phyloP scores from a whole-genome alignment of 2,329 filamentous ascomycete species.

The Ramichloridium luteum region DNA sequence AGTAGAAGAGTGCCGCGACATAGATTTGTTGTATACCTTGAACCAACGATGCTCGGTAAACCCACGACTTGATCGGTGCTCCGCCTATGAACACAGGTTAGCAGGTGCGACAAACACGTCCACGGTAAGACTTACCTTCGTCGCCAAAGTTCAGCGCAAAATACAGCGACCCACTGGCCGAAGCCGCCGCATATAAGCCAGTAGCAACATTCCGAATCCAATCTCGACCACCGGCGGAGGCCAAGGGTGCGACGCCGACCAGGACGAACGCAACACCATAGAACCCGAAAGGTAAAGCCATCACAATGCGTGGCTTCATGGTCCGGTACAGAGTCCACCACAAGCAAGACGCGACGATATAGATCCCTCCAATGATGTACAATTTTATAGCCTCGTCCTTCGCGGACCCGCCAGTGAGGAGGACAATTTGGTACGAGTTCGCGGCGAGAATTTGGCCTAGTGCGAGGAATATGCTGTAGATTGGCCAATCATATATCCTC shows the following conservation, averaged over 20 bases:
- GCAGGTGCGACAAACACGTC: not conserved
- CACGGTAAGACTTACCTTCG: conserved; percentile 3
- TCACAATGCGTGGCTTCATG: conserved; percentile 42
- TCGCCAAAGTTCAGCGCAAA: conserved; percentile 50
- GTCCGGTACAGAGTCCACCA: conserved; percentile 51
- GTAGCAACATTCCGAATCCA: conserved; percentile 49
- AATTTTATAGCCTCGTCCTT: conserved; percentile 41
- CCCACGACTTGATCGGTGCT: conserved; percentile 48
- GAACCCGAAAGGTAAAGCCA: conserved; percentile 47
- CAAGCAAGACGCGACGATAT: conserved; percentile 41
- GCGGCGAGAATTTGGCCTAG: conserved; percentile 51
- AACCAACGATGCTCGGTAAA: conserved; percentile 49
- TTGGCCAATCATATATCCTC: conserved; percentile 46
- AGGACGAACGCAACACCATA: conserved; percentile 50
- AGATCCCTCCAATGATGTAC: conserved; percentile 46
- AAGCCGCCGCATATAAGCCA: conserved; percentile 47
- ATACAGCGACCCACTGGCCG: conserved; percentile 48
- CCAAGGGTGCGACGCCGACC: conserved; percentile 46
- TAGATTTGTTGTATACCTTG: conserved; percentile 54
- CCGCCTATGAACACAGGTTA: conserved; percentile 25
- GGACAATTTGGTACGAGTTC: conserved; percentile 53
- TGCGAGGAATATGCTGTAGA: conserved; percentile 48
- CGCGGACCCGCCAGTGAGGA: conserved; percentile 48
- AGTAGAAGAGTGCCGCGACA: conserved; percentile 51
- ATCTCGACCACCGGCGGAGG: conserved; percentile 27